Evolutionary conservation across 2,329 filamentous ascomycete genomes (phyloP).

Genomic region (Colletotrichum karsti): DNA sequence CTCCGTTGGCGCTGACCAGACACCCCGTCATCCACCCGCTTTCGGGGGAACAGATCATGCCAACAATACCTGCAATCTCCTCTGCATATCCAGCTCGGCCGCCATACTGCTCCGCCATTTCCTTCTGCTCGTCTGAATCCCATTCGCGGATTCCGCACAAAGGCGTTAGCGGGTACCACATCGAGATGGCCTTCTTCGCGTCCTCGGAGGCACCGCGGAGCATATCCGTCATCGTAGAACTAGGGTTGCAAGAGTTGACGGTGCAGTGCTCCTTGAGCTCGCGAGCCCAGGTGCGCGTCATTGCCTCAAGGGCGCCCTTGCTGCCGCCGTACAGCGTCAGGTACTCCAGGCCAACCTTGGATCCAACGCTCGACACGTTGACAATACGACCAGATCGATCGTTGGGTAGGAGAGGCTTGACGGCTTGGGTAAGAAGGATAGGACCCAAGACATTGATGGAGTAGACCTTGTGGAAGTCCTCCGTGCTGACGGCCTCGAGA

Average conservation of each 20-base stretch:
- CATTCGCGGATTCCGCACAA: slow-evolving; percentile 46
- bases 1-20: slow-evolving; percentile 75
- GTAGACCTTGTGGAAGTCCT: slow-evolving; percentile 63
- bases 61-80: slow-evolving; percentile 76
- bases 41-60: slow-evolving; percentile 74
- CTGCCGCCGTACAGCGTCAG: slow-evolving; percentile 69
- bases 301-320: slow-evolving; percentile 68
- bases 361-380: slow-evolving; percentile 63
- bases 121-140: slow-evolving; percentile 38
- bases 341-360: slow-evolving; percentile 59
- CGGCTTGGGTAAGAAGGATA: slow-evolving; percentile 62
- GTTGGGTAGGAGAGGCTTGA: slow-evolving; percentile 61
- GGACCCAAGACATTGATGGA: slow-evolving; percentile 49
- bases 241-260: slow-evolving; percentile 66
- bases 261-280: slow-evolving; percentile 66
- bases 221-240: slow-evolving; percentile 42
- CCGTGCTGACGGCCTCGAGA: slow-evolving; percentile 53
- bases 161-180: slow-evolving; percentile 57
- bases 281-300: slow-evolving; percentile 69
- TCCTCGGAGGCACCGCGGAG: slow-evolving; percentile 63
- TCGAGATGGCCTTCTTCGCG: slow-evolving; percentile 45
- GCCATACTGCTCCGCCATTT: slow-evolving; percentile 57
- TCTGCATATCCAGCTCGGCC: slow-evolving; percentile 66
- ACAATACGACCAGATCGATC: slow-evolving; percentile 67
- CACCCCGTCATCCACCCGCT: slow-evolving; percentile 75